These are phyloP conservation scores for Phoma herbarum DNA, from an alignment of 2,329 filamentous ascomycete species.

Conservation along the genomic window DNA sequence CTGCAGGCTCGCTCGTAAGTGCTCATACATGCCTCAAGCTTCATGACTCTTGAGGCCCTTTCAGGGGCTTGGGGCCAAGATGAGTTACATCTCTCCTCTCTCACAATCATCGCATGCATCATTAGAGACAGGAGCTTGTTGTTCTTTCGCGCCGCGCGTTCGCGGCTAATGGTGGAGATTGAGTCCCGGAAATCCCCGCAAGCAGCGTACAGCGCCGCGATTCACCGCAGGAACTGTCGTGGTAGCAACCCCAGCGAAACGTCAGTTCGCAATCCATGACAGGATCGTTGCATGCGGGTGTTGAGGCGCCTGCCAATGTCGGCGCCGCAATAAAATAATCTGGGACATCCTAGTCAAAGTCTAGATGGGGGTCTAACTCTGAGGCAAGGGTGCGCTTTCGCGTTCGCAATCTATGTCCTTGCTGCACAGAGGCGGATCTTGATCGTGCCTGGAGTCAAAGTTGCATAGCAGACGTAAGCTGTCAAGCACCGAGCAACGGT, in stretches of 20 bases:
- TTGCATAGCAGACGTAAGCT: background rate
- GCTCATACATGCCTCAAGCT: background rate
- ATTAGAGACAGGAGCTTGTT: background rate
- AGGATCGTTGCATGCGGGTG: background rate
- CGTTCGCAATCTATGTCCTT: background rate
- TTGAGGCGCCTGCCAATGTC: background rate
- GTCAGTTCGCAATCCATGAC: slow-evolving; percentile 2
- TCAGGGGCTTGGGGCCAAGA: background rate
- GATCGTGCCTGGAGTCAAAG: background rate
- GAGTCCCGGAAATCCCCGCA: slow-evolving; percentile 4
- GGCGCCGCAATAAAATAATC: background rate
- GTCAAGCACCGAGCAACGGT: background rate
- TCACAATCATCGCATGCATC: background rate
- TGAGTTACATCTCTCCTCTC: background rate
- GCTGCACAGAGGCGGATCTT: background rate
- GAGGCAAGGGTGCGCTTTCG: background rate
- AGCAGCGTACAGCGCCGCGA: background rate
- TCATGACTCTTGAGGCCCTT: background rate
- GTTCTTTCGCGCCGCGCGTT: slow-evolving; percentile 13
- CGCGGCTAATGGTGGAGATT: slow-evolving; percentile 12
- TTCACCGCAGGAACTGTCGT: too few relatives aligned
- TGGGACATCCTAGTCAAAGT: background rate
- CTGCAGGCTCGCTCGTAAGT: too few relatives aligned
- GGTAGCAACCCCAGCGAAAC: background rate
- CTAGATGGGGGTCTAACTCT: background rate